Percentiles rank a stretch among this genome's conserved stretches.
Evolutionary conservation across 2,329 filamentous ascomycete genomes (phyloP).

Genomic region (Blastomyces parvus): DNA sequence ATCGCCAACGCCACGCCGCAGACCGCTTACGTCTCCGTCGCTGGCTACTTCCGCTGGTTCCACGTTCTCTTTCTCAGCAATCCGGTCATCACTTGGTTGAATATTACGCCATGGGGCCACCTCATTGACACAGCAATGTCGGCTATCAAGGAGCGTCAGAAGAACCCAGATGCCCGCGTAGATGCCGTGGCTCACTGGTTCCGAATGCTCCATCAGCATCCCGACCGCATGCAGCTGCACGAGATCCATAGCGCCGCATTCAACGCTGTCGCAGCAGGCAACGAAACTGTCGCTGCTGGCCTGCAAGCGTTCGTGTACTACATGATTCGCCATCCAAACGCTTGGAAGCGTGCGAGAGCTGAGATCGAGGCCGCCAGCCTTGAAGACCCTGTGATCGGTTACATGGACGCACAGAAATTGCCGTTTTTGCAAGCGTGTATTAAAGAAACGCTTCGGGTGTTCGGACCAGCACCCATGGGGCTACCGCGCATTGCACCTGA

Average conservation of each 20-base stretch:
- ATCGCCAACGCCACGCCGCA: constrained; percentile 28
- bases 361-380: constrained; percentile 21
- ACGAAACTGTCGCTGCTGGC: constrained; percentile 31
- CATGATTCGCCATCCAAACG: constrained; percentile 23
- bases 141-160: constrained; percentile 25
- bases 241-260: constrained; percentile 29
- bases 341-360: constrained; percentile 11
- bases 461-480: constrained; percentile 25
- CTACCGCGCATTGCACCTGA: constrained; percentile 24
- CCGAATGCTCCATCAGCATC: constrained; percentile 23
- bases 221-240: constrained; percentile 26
- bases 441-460: constrained; percentile 32
- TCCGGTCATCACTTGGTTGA: constrained; percentile 29
- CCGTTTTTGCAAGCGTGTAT: constrained; percentile 31
- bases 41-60: constrained; percentile 29
- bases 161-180: constrained; percentile 24
- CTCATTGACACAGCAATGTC: constrained; percentile 31
- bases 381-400: constrained; percentile 17
- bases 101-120: constrained; percentile 29
- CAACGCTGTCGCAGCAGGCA: constrained; percentile 31
- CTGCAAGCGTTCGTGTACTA: constrained; percentile 31
- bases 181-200: constrained; percentile 35
- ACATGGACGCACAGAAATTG: constrained; percentile 25
- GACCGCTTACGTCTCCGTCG: constrained; percentile 25
- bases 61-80: constrained; percentile 31